A percentile compares a stretch with the other conserved stretches of the same genome.
Conservation (phyloP, 2,329 filamentous ascomycete species). For the Diaporthe vexans region DNA sequence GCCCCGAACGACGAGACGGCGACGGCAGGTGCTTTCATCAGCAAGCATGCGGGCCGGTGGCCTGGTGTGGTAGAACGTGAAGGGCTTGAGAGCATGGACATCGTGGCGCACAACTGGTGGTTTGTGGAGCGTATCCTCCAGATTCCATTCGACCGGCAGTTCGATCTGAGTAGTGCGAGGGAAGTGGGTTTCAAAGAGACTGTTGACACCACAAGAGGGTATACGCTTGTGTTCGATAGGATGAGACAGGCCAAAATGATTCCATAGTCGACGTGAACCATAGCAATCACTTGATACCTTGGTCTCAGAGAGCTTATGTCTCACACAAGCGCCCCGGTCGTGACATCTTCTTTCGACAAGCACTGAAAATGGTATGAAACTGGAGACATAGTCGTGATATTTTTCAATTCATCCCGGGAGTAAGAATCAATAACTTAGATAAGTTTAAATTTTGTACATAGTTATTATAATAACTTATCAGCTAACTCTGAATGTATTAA, state of each 20-base stretch:
- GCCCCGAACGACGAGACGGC: neutral
- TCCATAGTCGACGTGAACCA: neutral
- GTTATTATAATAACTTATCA: too few species aligned
- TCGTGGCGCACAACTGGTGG: conserved; percentile 21
- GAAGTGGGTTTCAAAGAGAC: conserved; percentile 6
- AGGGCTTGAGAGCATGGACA: neutral
- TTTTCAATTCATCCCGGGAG: too few species aligned
- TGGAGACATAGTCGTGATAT: neutral
- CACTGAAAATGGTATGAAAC: neutral
- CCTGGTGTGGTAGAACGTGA: neutral
- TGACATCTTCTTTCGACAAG: neutral
- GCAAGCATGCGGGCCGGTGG: neutral
- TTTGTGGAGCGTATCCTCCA: conserved; percentile 25
- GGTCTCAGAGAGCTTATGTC: neutral
- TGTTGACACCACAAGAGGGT: neutral
- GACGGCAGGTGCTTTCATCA: neutral
- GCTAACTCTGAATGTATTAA: too few species aligned
- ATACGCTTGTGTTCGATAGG: conserved; percentile 6
- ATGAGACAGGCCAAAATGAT: conserved; percentile 23
- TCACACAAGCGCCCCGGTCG: neutral
- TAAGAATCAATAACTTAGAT: too few species aligned
- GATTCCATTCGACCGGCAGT: conserved; percentile 18
- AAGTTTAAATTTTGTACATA: too few species aligned
- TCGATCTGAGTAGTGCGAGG: conserved; percentile 11
- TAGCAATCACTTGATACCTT: neutral